phyloP scores from a whole-genome alignment of 352 stramenopile species.

The Phytophthora syringae region DNA sequence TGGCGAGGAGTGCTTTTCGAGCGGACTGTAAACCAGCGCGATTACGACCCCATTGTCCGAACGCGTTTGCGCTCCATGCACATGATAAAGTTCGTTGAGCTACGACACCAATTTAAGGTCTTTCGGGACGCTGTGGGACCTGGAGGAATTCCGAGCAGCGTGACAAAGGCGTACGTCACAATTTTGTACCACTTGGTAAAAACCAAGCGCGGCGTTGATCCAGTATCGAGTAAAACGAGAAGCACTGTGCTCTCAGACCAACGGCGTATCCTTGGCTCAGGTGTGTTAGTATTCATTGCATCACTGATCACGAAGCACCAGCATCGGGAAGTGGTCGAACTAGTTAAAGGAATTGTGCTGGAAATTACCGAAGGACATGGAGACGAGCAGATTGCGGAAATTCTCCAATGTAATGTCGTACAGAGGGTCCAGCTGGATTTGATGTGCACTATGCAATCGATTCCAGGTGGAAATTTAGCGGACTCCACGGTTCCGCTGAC shows the following conservation, averaged over 20 bases:
- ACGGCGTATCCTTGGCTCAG: conserved; percentile 55
- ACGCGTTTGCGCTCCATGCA: conserved; percentile 75
- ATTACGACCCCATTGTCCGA: conserved; percentile 60
- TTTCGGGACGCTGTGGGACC: conserved; percentile 56
- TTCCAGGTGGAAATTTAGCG: background rate
- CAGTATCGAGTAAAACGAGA: conserved; percentile 28
- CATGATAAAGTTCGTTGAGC: conserved; percentile 73
- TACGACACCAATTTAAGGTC: conserved; percentile 72
- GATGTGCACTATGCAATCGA: conserved; percentile 15
- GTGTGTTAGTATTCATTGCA: conserved; percentile 57
- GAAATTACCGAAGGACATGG: conserved; percentile 48
- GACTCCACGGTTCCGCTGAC: no score
- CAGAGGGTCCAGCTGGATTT: conserved; percentile 54
- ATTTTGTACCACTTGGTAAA: conserved; percentile 66
- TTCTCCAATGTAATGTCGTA: conserved; percentile 69
- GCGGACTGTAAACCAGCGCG: conserved; percentile 44
- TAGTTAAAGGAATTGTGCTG: conserved; percentile 60
- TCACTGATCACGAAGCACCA: conserved; percentile 47
- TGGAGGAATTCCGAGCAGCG: conserved; percentile 47
- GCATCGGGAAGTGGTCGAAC: conserved; percentile 45
- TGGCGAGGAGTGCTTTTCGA: conserved; percentile 73
- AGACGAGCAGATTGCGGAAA: conserved; percentile 58
- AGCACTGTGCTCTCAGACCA: conserved; percentile 51
- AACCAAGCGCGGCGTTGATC: conserved; percentile 18
- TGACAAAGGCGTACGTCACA: conserved; percentile 60